These are phyloP conservation scores for Diaporthe velutina DNA, from an alignment of 2,329 filamentous ascomycete genomes.

Conservation along the genomic window DNA sequence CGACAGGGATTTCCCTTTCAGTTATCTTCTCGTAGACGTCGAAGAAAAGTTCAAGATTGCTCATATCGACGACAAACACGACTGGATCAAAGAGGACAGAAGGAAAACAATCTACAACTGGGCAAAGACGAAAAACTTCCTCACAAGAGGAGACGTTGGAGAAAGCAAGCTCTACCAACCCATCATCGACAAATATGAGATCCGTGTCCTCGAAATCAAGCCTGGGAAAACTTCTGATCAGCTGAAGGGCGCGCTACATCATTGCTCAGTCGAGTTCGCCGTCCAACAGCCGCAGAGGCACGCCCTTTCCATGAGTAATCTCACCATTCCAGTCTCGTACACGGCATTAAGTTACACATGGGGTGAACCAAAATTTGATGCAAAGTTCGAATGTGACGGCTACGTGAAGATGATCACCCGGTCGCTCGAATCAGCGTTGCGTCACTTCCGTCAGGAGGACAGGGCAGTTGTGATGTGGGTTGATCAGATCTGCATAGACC, in stretches of 20 bases:
- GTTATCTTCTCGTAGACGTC: background rate
- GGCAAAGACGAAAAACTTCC: background rate
- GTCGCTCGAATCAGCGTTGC: background rate
- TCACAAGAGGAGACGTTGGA: background rate
- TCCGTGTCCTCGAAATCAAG: background rate
- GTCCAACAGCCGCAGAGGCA: background rate
- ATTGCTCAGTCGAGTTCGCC: background rate
- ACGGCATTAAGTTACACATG: background rate
- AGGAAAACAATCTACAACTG: background rate
- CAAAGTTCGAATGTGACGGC: background rate
- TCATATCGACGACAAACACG: background rate
- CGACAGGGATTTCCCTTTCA: background rate
- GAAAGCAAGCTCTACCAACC: background rate
- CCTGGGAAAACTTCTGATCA: background rate
- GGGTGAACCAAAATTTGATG: background rate
- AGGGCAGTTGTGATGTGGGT: background rate
- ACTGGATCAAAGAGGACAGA: background rate
- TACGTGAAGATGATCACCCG: background rate
- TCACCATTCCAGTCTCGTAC: background rate
- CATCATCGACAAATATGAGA: background rate
- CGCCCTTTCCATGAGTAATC: background rate
- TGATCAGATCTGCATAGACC: slow-evolving; percentile 11
- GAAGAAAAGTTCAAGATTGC: background rate
- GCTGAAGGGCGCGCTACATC: background rate
- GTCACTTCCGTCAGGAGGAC: background rate